A percentile compares a stretch with the other conserved stretches of the same genome.
Conservation (phyloP, 164 flowering plant species). For the Vitis amurensis region DNA sequence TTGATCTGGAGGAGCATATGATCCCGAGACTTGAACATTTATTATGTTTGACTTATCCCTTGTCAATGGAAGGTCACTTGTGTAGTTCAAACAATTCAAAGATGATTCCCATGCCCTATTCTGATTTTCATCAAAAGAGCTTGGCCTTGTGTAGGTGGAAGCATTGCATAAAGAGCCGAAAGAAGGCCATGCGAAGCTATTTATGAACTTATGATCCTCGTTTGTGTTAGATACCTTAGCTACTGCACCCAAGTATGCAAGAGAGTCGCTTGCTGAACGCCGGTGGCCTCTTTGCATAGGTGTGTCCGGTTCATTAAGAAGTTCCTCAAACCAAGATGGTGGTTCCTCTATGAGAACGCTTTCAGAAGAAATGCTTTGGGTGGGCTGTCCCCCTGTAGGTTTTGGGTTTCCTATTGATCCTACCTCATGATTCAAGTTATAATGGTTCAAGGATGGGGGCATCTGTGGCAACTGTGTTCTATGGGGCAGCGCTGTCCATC, state of each 20-base stretch:
- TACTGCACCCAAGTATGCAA: constrained; percentile 50
- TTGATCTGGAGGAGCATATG: constrained; percentile 15
- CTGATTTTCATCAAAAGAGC: constrained; percentile 20
- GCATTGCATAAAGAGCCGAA: constrained; percentile 36
- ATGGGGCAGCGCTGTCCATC: too few relatives aligned
- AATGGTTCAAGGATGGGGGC: too few relatives aligned
- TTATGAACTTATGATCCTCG: constrained; percentile 27
- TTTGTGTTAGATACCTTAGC: constrained; percentile 24
- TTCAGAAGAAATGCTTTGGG: constrained; percentile 67
- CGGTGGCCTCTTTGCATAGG: constrained; percentile 56
- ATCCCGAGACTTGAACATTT: constrained; percentile 23
- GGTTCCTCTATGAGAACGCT: constrained; percentile 60
- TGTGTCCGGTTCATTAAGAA: constrained; percentile 69
- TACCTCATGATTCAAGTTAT: not conserved
- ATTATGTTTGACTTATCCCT: constrained; percentile 13
- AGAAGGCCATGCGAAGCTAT: constrained; percentile 27
- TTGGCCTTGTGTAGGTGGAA: constrained; percentile 29
- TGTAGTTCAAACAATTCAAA: constrained; percentile 17
- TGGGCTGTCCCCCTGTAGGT: constrained; percentile 38
- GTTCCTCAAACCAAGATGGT: constrained; percentile 78
- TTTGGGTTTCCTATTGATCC: constrained; percentile 32
- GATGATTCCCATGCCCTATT: constrained; percentile 40
- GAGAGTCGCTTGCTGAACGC: constrained; percentile 72
- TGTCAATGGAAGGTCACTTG: constrained; percentile 24
- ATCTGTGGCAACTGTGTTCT: too few relatives aligned